Percentiles rank a stretch among this genome's conserved stretches.
These are phyloP conservation scores for Eustoma russellianum DNA, from an alignment of 257 asterid genomes.

Conservation along the genomic window DNA sequence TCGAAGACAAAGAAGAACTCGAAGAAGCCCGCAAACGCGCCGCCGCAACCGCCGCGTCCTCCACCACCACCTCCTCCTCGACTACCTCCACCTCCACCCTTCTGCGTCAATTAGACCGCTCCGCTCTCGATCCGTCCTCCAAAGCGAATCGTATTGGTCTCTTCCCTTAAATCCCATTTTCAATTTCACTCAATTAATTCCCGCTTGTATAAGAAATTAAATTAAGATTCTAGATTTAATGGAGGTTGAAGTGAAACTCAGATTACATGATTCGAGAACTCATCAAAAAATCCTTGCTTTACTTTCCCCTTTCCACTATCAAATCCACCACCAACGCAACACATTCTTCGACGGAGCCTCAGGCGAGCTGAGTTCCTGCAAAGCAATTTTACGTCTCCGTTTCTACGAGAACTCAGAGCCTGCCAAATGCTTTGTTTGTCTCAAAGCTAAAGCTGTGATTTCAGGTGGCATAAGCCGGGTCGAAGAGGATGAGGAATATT, in stretches of 20 bases:
- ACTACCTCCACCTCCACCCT: constrained; percentile 41
- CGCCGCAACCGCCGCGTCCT: constrained; percentile 35
- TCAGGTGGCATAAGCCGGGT: constrained; percentile 76
- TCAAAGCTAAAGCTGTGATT: constrained; percentile 76
- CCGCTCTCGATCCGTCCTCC: constrained; percentile 49
- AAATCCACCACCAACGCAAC: constrained; percentile 76
- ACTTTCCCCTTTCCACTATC: constrained; percentile 44
- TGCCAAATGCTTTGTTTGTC: constrained; percentile 57
- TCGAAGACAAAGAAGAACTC: constrained; percentile 87
- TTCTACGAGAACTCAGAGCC: constrained; percentile 51
- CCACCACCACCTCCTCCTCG: no score
- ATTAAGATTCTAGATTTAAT: constrained; percentile 11
- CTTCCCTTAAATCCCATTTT: constrained; percentile 18
- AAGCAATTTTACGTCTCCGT: constrained; percentile 74
- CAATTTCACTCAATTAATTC: neutral
- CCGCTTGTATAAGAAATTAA: neutral
- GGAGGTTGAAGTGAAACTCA: constrained; percentile 90
- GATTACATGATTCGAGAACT: constrained; percentile 39
- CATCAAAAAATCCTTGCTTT: constrained; percentile 52
- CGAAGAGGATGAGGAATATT: constrained; percentile 86
- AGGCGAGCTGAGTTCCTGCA: constrained; percentile 51
- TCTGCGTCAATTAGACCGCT: constrained; percentile 75
- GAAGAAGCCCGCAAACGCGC: constrained; percentile 74
- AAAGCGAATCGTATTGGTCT: constrained; percentile 87
- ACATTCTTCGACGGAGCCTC: constrained; percentile 70